These are phyloP conservation scores for Coemansia sp. DNA, from an alignment of 192 early-diverging fungal genomes.

Conservation along the genomic window DNA sequence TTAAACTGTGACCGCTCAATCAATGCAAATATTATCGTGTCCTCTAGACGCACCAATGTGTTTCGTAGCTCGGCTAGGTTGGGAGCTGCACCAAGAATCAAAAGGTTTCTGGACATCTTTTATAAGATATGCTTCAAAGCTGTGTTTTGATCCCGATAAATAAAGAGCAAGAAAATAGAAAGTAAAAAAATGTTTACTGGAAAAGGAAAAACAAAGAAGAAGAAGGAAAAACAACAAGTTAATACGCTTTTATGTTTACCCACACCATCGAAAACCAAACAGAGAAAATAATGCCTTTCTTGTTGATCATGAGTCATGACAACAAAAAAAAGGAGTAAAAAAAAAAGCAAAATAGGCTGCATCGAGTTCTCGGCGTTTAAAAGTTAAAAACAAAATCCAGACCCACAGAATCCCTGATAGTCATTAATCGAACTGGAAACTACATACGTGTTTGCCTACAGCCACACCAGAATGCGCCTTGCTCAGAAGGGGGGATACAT, in stretches of 20 bases:
- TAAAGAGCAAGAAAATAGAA: neutral
- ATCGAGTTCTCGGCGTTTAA: neutral
- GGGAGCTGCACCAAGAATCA: constrained; percentile 39
- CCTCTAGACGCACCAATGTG: constrained; percentile 89
- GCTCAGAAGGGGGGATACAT: no score
- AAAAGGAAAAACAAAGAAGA: neutral
- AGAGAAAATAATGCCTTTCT: neutral
- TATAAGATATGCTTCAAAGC: neutral
- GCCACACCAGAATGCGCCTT: no score
- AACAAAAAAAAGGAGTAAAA: neutral
- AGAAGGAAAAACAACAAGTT: neutral
- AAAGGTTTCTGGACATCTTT: constrained; percentile 44
- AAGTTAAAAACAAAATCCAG: no score
- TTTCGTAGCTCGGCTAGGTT: constrained; percentile 57
- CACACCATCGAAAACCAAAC: neutral
- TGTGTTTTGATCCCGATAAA: no score
- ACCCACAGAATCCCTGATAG: no score
- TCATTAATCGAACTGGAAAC: no score
- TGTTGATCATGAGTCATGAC: neutral
- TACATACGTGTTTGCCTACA: no score
- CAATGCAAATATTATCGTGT: constrained; percentile 82
- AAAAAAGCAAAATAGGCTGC: neutral
- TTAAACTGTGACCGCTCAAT: constrained; percentile 94
- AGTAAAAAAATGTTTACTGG: neutral
- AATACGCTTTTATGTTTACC: neutral